These are phyloP conservation scores for Pseudogymnoascus sp. DNA, from an alignment of 2,329 filamentous ascomycete species.

Conservation along the genomic window DNA sequence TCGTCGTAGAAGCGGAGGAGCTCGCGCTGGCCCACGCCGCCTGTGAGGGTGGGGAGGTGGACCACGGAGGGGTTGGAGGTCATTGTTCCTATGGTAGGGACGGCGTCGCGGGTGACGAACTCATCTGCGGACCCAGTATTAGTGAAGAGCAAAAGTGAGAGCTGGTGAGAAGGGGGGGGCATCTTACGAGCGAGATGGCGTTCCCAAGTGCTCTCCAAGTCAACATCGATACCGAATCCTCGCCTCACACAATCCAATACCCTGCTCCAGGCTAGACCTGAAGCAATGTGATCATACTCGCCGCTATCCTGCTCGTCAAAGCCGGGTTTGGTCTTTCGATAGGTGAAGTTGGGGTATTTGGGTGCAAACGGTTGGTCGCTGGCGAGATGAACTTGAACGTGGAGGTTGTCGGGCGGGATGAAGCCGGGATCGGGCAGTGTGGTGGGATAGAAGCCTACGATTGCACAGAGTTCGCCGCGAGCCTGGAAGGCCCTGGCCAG, in stretches of 20 bases:
- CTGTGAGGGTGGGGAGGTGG: conserved; percentile 56
- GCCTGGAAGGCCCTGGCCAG: conserved; percentile 25
- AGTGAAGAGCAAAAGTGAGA: neutral
- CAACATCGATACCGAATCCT: conserved; percentile 55
- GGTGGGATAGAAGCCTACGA: conserved; percentile 57
- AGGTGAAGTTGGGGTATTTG: conserved; percentile 9
- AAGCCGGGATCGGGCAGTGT: conserved; percentile 42
- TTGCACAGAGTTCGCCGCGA: conserved; percentile 47
- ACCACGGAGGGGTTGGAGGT: conserved; percentile 62
- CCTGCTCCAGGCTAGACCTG: conserved; percentile 62
- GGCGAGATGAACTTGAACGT: conserved; percentile 27
- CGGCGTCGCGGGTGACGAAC: conserved; percentile 50
- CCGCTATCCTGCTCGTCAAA: conserved; percentile 66
- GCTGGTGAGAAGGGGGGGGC: neutral
- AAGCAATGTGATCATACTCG: conserved; percentile 55
- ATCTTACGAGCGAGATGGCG: conserved; percentile 53
- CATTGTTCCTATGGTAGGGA: conserved; percentile 52
- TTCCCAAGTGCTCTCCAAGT: conserved; percentile 58
- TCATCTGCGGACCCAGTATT: conserved; percentile 27
- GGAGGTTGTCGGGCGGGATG: conserved; percentile 27
- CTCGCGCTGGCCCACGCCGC: conserved; percentile 51
- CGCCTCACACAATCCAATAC: conserved; percentile 51
- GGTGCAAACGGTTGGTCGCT: conserved; percentile 7
- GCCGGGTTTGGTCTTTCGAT: conserved; percentile 44
- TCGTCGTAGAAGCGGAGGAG: conserved; percentile 57